phyloP scores from a whole-genome alignment of 345 rosid species.

The Streptanthus diversifolius region DNA sequence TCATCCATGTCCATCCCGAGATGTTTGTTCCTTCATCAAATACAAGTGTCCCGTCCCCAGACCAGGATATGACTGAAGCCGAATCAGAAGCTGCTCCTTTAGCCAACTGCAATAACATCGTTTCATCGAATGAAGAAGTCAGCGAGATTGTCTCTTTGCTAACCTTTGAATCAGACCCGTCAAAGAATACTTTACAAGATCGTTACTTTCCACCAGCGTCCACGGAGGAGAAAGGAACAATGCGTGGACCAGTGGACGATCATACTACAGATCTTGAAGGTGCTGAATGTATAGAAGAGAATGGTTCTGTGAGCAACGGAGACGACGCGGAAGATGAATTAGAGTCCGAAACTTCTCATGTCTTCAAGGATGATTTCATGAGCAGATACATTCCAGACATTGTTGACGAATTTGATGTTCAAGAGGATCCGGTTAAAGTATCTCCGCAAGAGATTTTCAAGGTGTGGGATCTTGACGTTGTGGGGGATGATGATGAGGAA shows the following conservation, averaged over 20 bases:
- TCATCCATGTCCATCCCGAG: conserved; percentile 43
- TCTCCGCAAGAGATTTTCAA: conserved; percentile 45
- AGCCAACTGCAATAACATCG: not conserved
- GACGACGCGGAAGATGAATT: conserved; percentile 2
- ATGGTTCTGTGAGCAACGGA: not conserved
- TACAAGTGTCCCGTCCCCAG: not conserved
- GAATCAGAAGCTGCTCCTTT: conserved; percentile 25
- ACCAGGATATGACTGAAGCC: conserved; percentile 22
- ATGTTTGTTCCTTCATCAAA: conserved; percentile 21
- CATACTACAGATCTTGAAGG: conserved; percentile 4
- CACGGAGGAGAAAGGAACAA: conserved; percentile 14
- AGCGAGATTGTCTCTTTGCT: conserved; percentile 15
- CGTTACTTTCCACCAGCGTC: conserved; percentile 34
- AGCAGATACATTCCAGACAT: conserved; percentile 15
- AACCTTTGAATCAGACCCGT: conserved; percentile 23
- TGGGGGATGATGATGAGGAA: conserved; percentile 50
- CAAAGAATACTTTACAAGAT: conserved; percentile 31
- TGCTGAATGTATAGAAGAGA: conserved; percentile 1
- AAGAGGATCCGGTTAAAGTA: conserved; percentile 7
- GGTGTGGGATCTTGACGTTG: conserved; percentile 68
- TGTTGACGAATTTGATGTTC: not conserved
- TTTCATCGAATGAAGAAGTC: conserved; percentile 19
- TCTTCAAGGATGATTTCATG: conserved; percentile 34
- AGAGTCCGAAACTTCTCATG: conserved; percentile 9
- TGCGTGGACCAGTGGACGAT: conserved; percentile 20